These are phyloP conservation scores for Leccinum fibrillosum DNA, from an alignment of 768 basidiomycete species.

Conservation along the genomic window DNA sequence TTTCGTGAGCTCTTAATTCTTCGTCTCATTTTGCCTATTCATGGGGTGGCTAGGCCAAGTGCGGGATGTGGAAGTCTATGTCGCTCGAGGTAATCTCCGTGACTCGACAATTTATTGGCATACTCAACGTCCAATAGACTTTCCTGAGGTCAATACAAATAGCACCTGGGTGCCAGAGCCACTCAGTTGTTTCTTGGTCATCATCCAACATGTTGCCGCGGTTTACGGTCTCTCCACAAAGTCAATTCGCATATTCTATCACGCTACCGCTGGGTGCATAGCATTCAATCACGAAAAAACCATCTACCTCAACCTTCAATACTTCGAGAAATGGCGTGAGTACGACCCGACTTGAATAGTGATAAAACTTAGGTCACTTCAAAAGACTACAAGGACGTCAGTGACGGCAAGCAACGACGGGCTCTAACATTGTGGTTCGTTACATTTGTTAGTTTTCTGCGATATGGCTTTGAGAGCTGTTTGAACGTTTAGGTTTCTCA, in stretches of 20 bases:
- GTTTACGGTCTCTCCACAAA: slow-evolving; percentile 70
- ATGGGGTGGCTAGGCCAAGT: slow-evolving; percentile 43
- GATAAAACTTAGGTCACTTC: neutral
- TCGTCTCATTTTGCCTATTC: neutral
- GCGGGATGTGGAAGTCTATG: slow-evolving; percentile 54
- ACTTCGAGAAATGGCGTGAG: slow-evolving; percentile 82
- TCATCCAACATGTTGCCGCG: slow-evolving; percentile 57
- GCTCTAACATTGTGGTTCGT: no score
- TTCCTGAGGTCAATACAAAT: slow-evolving; percentile 44
- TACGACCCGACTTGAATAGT: slow-evolving; percentile 6
- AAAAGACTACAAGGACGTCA: no score
- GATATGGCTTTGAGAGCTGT: no score
- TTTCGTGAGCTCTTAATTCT: neutral
- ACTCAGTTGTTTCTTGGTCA: slow-evolving; percentile 63
- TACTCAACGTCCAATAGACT: slow-evolving; percentile 38
- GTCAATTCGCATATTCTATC: slow-evolving; percentile 71
- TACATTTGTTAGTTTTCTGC: no score
- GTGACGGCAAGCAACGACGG: no score
- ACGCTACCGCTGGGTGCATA: slow-evolving; percentile 56
- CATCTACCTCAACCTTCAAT: slow-evolving; percentile 85
- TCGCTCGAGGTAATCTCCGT: slow-evolving; percentile 47
- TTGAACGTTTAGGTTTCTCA: no score
- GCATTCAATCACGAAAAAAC: slow-evolving; percentile 89
- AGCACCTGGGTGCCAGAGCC: slow-evolving; percentile 47
- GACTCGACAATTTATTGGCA: neutral